Base-by-base conservation (phyloP, 139 green algal genomes). In the Diplosphaera chodatii region DNA sequence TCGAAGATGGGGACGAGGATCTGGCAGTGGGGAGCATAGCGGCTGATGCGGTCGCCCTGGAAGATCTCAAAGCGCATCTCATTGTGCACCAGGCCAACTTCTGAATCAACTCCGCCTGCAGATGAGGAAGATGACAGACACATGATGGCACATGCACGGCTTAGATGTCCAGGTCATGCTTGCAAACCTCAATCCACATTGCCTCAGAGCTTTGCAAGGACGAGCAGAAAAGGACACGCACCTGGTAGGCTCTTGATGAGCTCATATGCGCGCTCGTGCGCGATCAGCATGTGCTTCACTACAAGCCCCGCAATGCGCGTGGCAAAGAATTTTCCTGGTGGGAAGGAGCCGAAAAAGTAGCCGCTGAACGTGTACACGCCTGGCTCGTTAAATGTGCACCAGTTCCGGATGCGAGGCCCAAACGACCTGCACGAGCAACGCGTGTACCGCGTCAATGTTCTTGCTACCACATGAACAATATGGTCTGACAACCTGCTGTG, bases 341-440 rank as follows among this genome's bases (percentile, higher is more conserved):
- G 75, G 55, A 79, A 63, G 33, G 81, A 79, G 67, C 82, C 85
- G 10, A 80, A 72, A 34, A 90, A 77, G 55, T 62, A 88, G 33
- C 74, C 78, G 40, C 82, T 75, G 70, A 90, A 86, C 34, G 75
- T 67, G 32, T 70, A 76, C 73, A 89, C 84, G 66, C 83, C 89
- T 5, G 86, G 82, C 78, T 92, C 86, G 71, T 92, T 92, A 72
- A 92, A 82, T 5, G 83, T 88, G 20, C 76, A 77, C 85, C 85
- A 90, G 48, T 83, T 79, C 25, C 65, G 75, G 70, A 88, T 80
- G 64, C 75, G 75, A 23, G 29, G 34, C 34, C 74, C 70, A 55
- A 88, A 90, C 13, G 48, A 59, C 48, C 48, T 59, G 48, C n/a
- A n/a, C n/a, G n/a, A n/a, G n/a, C n/a, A n/a, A n/a, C n/a, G n/a